Evolutionary conservation across 2,329 filamentous ascomycete genomes (phyloP), one percentile per base, ranked within the genome.

Genomic region (Balansia obtecta): DNA sequence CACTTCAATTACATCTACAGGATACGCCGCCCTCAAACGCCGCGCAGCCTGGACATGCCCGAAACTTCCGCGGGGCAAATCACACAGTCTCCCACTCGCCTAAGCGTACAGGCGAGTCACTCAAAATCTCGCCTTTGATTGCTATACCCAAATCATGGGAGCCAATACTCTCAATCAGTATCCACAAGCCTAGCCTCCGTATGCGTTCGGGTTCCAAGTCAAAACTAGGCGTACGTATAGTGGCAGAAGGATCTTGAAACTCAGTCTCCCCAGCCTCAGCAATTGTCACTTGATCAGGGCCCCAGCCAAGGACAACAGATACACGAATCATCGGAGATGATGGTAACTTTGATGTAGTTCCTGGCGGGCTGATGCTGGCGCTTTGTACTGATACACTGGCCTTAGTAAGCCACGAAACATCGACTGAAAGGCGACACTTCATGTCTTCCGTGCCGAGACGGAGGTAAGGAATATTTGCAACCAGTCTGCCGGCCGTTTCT

Each of bases 111-210:
- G 68, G 66, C 9, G 70, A 70, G 50, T 76, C 75, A 50, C 73
- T 77, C 16, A 76, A 65, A 8, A 79, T 58, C 56, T 75, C 80
- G 2, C 77, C 69, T 41, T 71, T 67, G 8, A 86, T 75, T 51
- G 70, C 65, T 22, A 68, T 64, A 2, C 60, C 55, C 3, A 58
- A 58, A 22, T 61, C 59, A 22, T 62, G 72, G 11, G 75, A 77
- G n/a, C 82, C 85, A 59, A 91, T 76, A 56, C 85, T 77, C 66
- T 96, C 89, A 41, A 96, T 71, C 6, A 95, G 83, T 49, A 96
- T 71, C 85, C 86, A 94, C 51, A 89, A 64, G 16, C 82, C 82
- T 18, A 77, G 76, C 10, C 67, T 67, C 32, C 67, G 67, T 51
- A 72, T 69, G 55, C 76, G 66, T n/a, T 71, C 74, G 0, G 87